These are phyloP conservation scores for Metschnikowia gelsemii DNA, from an alignment of 805 yeast genomes.

Conservation along the genomic window DNA sequence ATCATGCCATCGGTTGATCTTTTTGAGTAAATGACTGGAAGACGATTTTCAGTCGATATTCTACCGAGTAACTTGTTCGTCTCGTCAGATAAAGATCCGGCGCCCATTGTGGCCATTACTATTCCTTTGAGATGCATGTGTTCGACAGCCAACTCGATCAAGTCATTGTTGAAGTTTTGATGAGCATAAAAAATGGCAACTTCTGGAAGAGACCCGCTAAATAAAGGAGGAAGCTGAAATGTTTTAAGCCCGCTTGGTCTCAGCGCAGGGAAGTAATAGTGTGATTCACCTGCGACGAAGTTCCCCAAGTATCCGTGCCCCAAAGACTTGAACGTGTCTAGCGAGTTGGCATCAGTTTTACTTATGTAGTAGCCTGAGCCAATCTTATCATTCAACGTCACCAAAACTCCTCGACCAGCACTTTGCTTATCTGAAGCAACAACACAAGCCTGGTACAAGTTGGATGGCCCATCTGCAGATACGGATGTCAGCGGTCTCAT, in stretches of 20 bases:
- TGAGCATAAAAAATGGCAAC: slow-evolving; percentile 61
- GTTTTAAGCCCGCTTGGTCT: slow-evolving; percentile 51
- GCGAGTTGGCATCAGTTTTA: slow-evolving; percentile 66
- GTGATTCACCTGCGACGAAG: slow-evolving; percentile 64
- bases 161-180: slow-evolving; percentile 54
- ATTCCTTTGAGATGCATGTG: slow-evolving; percentile 51
- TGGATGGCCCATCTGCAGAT: slow-evolving; percentile 73
- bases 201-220: slow-evolving; percentile 31
- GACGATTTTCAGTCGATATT: slow-evolving; percentile 34
- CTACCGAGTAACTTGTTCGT: slow-evolving; percentile 47
- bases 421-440: slow-evolving; percentile 56
- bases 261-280: slow-evolving; percentile 62
- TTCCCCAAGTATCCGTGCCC: slow-evolving; percentile 73
- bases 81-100: slow-evolving; percentile 58
- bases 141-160: slow-evolving; percentile 48
- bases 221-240: slow-evolving; percentile 22
- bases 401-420: slow-evolving; percentile 58
- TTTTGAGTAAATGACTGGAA: slow-evolving; percentile 64
- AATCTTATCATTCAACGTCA: slow-evolving; percentile 65
- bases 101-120: slow-evolving; percentile 69
- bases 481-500: slow-evolving; percentile 74
- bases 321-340: slow-evolving; percentile 65
- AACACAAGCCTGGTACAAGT: slow-evolving; percentile 65
- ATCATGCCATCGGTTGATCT: slow-evolving; percentile 73
- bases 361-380: slow-evolving; percentile 71